phyloP scores from a whole-genome alignment of 2,329 filamentous ascomycete species.

The Cordyceps militaris region DNA sequence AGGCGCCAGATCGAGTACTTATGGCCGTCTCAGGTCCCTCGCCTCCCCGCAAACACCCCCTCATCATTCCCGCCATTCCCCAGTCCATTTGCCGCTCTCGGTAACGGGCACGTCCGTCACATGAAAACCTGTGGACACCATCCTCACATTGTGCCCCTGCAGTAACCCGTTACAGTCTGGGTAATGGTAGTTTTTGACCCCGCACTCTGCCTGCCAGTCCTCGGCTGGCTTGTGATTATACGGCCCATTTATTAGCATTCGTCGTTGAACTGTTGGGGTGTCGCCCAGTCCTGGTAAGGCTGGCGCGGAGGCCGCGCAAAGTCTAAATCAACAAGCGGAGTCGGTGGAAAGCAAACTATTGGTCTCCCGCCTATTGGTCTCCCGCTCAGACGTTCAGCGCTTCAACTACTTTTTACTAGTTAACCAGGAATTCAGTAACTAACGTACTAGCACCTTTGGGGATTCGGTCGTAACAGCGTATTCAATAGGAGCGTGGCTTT shows the following conservation, averaged over 20 bases:
- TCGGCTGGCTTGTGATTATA: background rate
- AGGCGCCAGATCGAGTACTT: background rate
- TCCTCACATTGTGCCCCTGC: background rate
- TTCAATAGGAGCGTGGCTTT: no score
- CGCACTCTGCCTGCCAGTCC: background rate
- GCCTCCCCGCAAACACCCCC: background rate
- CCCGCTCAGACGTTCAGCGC: no score
- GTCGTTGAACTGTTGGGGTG: background rate
- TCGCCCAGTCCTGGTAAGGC: background rate
- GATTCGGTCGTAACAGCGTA: no score
- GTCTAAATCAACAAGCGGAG: background rate
- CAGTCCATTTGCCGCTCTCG: background rate
- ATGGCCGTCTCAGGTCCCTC: background rate
- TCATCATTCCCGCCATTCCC: background rate
- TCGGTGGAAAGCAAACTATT: background rate
- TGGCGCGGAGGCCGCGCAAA: background rate
- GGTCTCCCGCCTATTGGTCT: background rate
- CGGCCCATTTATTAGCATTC: background rate
- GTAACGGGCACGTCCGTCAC: background rate
- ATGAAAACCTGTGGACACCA: background rate
- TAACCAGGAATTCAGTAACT: no score
- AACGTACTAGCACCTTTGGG: no score
- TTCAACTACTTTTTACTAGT: no score
- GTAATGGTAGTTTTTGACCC: constrained; percentile 5
- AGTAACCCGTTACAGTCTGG: background rate